Base-by-base conservation (phyloP, 768 basidiomycete species). In the Auricularia cornea region DNA sequence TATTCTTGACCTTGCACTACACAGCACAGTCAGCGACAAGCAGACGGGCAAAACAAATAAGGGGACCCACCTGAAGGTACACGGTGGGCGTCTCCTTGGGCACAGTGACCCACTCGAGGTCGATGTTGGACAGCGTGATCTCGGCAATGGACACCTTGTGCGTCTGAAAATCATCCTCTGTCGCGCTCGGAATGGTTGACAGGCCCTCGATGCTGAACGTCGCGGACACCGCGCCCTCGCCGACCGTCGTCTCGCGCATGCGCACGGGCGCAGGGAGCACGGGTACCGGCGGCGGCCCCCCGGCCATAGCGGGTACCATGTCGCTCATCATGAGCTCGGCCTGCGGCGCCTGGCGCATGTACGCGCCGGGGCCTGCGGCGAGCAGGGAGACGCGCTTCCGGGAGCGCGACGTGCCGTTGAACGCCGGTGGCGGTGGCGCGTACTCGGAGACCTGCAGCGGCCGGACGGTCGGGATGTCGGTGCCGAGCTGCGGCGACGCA, bases 111-210 rank as follows among this genome's bases (percentile, higher is more conserved):
- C 77, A 68, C 82, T 80, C 28, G 76, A 78, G 40, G 81, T 72
- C 56, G 73, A 72, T 0, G 79, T 75, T 26, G 30, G 81, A 75
- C 66, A 85, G 81, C 3, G 77, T 73, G 23, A 84, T 73, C 3
- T 78, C 69, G 0, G 83, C 81, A 41, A 86, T 74, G 20, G 80
- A 75, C 3, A 85, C 83, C 60, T 82, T 80, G 68, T 87, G 85
- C 23, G 79, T 63, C 35, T 66, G 61, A 2, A 41, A 60, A 14
- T 64, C 66, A 32, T 40, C 74, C 4, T 77, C 72, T 0, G 81
- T 82, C 68, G 86, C 84, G 61, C 79, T 81, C 0, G 84, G 83
- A 60, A 86, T 79, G 23, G 76, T 80, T 0, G 80, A 78, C 4
- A 72, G 68, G 1, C 81, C 83, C 29, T 79, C 78, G 23, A 86